These are phyloP conservation scores for Fraxinus excelsior DNA, from an alignment of 257 asterid genomes.

Conservation along the genomic window DNA sequence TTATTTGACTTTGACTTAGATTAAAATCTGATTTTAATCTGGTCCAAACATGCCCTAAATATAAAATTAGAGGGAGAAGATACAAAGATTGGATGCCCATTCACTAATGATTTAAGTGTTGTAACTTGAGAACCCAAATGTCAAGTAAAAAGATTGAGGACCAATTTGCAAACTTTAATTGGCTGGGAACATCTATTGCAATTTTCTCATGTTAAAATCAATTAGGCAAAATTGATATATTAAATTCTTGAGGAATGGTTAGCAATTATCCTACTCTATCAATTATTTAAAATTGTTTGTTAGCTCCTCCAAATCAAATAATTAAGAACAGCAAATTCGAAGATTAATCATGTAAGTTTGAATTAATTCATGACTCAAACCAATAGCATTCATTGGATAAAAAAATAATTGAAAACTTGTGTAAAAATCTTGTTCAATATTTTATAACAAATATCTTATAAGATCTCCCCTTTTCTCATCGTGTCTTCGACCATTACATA, in stretches of 20 bases:
- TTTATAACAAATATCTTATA: too few species aligned
- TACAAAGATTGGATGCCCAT: background rate
- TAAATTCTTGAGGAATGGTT: background rate
- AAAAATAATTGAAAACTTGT: background rate
- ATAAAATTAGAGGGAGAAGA: too few species aligned
- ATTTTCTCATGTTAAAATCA: background rate
- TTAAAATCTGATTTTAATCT: too few species aligned
- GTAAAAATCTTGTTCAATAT: too few species aligned
- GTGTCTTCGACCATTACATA: too few species aligned
- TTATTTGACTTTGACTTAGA: too few species aligned
- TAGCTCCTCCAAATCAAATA: background rate
- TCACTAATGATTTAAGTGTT: background rate
- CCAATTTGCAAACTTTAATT: background rate
- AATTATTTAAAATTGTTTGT: background rate
- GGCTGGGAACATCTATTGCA: background rate
- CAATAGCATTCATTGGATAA: background rate
- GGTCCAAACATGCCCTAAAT: too few species aligned
- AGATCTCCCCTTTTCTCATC: too few species aligned
- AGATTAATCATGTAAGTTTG: background rate
- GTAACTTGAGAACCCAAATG: too few species aligned
- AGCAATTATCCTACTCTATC: background rate
- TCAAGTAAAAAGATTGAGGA: background rate
- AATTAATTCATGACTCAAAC: background rate
- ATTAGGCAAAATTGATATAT: background rate
- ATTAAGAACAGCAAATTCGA: background rate